A percentile compares a stretch with the other conserved stretches of the same genome.
These are phyloP conservation scores for Lachnellula occidentalis DNA, from an alignment of 2,329 filamentous ascomycete species.

Conservation along the genomic window DNA sequence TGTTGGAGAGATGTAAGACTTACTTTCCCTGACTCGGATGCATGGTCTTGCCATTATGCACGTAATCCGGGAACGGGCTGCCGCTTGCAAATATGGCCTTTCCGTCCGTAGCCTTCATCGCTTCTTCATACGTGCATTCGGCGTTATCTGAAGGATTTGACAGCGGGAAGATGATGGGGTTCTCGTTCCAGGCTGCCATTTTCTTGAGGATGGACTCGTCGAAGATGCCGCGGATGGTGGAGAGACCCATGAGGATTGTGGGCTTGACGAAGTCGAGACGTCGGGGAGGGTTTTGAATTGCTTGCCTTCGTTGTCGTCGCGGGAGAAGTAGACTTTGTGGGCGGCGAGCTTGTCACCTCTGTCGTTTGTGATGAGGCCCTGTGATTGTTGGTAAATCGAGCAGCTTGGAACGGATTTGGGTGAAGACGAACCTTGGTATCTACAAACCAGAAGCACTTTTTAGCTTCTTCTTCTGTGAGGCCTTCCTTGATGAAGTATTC, in stretches of 20 bases:
- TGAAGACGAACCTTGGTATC: constrained; percentile 44
- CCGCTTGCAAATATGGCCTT: constrained; percentile 76
- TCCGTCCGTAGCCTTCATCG: constrained; percentile 72
- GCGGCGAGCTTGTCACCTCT: constrained; percentile 67
- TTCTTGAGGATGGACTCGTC: constrained; percentile 66
- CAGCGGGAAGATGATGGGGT: constrained; percentile 72
- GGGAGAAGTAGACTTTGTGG: constrained; percentile 44
- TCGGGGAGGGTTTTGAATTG: constrained; percentile 56
- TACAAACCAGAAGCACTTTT: constrained; percentile 67
- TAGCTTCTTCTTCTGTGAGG: constrained; percentile 64
- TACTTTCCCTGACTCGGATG: constrained; percentile 43
- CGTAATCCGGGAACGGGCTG: constrained; percentile 72
- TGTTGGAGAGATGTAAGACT: constrained; percentile 8
- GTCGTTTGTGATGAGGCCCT: constrained; percentile 65
- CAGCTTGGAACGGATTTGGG: neutral
- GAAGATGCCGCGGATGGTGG: constrained; percentile 70
- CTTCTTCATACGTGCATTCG: constrained; percentile 71
- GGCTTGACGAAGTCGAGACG: constrained; percentile 67
- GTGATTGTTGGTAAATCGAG: constrained; percentile 20
- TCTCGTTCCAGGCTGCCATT: constrained; percentile 66
- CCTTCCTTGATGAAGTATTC: constrained; percentile 64
- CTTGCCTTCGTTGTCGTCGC: constrained; percentile 32
- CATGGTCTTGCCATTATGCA: constrained; percentile 45
- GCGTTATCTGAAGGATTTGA: constrained; percentile 81
- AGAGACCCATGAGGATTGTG: constrained; percentile 78